Percentiles rank a stretch among this genome's conserved stretches.
Conservation (phyloP, 768 basidiomycete genomes). For the Mycena alexandri region DNA sequence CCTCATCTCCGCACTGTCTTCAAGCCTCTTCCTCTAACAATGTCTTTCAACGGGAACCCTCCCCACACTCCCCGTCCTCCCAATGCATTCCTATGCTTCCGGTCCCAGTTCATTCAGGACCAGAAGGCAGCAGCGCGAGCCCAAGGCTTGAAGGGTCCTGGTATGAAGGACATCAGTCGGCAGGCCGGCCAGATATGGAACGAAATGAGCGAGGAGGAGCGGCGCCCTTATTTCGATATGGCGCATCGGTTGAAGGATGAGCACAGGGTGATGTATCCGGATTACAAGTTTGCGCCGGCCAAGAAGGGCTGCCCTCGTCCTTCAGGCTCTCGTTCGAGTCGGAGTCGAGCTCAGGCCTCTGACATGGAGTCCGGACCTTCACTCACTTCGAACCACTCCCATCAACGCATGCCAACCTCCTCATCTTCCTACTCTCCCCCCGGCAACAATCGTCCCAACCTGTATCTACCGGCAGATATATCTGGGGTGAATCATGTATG, state of each 20-base stretch:
- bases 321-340: not conserved
- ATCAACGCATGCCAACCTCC: too few relatives aligned
- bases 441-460: too few relatives aligned
- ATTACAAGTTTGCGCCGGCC: constrained; percentile 25
- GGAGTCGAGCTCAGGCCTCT: constrained; percentile 1
- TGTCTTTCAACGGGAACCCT: constrained; percentile 9
- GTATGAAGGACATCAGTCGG: constrained; percentile 16
- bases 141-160: not conserved
- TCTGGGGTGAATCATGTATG: too few relatives aligned
- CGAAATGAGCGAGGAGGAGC: constrained; percentile 17
- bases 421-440: too few relatives aligned
- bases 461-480: too few relatives aligned
- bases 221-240: constrained; percentile 16
- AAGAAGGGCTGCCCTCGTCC: not conserved
- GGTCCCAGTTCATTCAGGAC: constrained; percentile 18
- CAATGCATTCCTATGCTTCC: constrained; percentile 28
- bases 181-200: constrained; percentile 19
- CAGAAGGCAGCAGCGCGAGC: not conserved
- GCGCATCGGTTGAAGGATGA: constrained; percentile 1
- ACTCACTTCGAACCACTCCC: too few relatives aligned
- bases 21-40: not conserved
- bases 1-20: not conserved
- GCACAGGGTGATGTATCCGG: constrained; percentile 17
- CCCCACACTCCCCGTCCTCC: constrained; percentile 24
- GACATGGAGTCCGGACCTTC: not conserved